Evolutionary conservation across 2,329 filamentous ascomycete species (phyloP), one percentile per base, ranked within the genome.

Genomic region (Fonsecaea erecta): DNA sequence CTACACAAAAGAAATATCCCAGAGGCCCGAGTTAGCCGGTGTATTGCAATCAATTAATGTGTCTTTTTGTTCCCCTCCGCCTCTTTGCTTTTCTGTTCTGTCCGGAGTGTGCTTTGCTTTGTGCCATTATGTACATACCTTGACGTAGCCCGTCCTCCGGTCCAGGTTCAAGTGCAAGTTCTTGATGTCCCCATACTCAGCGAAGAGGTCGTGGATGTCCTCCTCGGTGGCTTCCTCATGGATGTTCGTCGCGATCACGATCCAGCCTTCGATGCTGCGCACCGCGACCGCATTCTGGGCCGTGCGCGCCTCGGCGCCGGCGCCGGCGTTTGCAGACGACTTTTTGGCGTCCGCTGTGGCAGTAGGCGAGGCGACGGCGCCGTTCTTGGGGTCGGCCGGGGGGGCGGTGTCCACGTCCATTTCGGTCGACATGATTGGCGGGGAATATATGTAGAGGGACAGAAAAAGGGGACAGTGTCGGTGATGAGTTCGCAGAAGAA

Each of bases 221-320:
- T 89, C 87, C 74, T 89, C 87, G n/a, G 82, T 85, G 9, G 87
- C 85, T 74, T 89, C 87, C 73, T 89, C 87, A 71, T 89, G 86
- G 37, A 89, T 85, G 70, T 89, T 89, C n/a, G 86, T 87, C 61
- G 83, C 86, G n/a, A 88, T 83, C 67, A 89, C 81, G 74, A 89
- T 89, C 87, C 87, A 89, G 68, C 87, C 87, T 75, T 89, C 87
- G 71, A 89, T 89, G 72, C 85, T 87, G 75, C 87, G 86, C 52
- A 89, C 87, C 8, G 86, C 86, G 77, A 82, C 80, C 28, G 81
- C 79, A 64, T 77, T 78, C 21, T 78, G 72, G 32, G 77, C 72
- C 53, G 81, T 82, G 70, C 77, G 79, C 56, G 78, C 75, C 68
- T 82, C 81, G 64, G 73, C 66, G 59, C 70, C 81, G 64, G 73